These are phyloP conservation scores for Rhizoclosmatium globosum DNA, from an alignment of 192 early-diverging fungal genomes.

Conservation along the genomic window DNA sequence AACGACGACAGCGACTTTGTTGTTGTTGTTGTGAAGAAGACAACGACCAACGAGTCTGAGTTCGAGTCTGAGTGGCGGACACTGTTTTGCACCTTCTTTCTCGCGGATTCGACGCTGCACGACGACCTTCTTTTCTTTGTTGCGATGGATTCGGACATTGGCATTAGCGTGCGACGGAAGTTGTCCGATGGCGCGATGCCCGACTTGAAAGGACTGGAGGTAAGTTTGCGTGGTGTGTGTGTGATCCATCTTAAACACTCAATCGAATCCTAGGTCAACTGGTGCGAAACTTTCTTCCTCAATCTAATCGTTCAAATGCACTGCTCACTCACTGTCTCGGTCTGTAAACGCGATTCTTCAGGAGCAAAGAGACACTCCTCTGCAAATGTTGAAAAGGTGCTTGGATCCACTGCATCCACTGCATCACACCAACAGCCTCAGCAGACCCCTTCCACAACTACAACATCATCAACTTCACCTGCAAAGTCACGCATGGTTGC, in stretches of 20 bases:
- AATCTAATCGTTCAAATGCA: conserved; percentile 92
- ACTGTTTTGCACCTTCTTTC: conserved; percentile 6
- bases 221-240: too few relatives aligned
- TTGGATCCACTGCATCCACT: not conserved
- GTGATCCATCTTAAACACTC: too few relatives aligned
- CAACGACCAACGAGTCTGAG: not conserved
- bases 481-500: conserved; percentile 75
- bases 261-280: conserved; percentile 61
- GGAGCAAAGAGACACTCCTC: not conserved
- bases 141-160: not conserved
- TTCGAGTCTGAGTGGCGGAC: not conserved
- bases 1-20: conserved; percentile 3
- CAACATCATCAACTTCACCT: conserved; percentile 29
- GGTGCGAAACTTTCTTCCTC: conserved; percentile 92
- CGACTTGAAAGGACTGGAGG: not conserved
- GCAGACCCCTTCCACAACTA: not conserved
- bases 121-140: conserved; percentile 30
- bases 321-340: conserved; percentile 89
- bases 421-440: conserved; percentile 4
- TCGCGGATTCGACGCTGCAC: not conserved
- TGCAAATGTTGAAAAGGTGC: conserved; percentile 1
- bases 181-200: not conserved
- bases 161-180: conserved; percentile 10
- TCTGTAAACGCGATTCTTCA: conserved; percentile 63
- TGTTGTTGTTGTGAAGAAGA: not conserved